Evolutionary conservation across 768 basidiomycete genomes (phyloP), one percentile per base, ranked within the genome.

Genomic region (Paxillus involutus): DNA sequence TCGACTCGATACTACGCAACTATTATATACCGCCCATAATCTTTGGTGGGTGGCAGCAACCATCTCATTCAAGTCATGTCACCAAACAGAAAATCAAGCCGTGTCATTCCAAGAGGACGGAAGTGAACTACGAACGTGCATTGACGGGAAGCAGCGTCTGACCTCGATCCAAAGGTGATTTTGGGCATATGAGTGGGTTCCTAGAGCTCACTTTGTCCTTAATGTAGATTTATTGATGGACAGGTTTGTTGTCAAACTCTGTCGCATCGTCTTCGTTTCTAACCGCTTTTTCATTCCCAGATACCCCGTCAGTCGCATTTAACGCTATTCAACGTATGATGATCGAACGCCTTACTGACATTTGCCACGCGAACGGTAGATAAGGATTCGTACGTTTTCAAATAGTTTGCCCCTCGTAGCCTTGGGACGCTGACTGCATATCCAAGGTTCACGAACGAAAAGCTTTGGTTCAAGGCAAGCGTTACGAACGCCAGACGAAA

Each of bases 101-200:
- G 75, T 78, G 6, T 70, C 65, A 0, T 48, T 55, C 3, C 61
- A 67, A 16, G 68, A 74, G 3, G 75, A 82, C 33, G 79, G 77
- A 4, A 65, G 63, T 7, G 80, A 81, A 56, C 60, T 62, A 17
- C 75, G 80, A 19, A 75, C 75, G 0, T 88, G 86, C 55, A 85
- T 87, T 13, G 88, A 88, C 57, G 86, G 86, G n/a, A 88, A 88
- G 63, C 86, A 88, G 58, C 75, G 87, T 32, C 63, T 88, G 55
- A 86, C 87, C 0, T 86, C 86, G 0, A 80, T 88, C 26, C 74
- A 77, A 57, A 75, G 77, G 86, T 87, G 59, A 51, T 55, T 42
- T 33, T 40, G 39, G 16, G 61, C 53, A 9, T 29, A 10, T 47
- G 14, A 47, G 11, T 47, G 4, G 5, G 30, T 41, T 4, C 1